A percentile compares a stretch with the other conserved stretches of the same genome.
These are phyloP conservation scores for Carex myosuroides DNA, from an alignment of 176 grass and related monocot species.

Conservation along the genomic window DNA sequence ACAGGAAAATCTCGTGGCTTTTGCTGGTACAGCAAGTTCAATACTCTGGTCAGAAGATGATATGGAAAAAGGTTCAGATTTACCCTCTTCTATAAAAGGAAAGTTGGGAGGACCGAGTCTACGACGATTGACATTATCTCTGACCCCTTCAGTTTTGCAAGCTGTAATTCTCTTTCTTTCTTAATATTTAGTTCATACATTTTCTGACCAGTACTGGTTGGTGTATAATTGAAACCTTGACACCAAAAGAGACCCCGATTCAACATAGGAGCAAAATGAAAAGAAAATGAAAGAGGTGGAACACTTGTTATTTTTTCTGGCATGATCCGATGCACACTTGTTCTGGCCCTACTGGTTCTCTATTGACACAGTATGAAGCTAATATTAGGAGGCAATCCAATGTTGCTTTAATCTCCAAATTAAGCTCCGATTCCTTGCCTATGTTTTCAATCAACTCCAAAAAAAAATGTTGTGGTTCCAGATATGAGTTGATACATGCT, in stretches of 20 bases:
- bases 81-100: conserved; percentile 82
- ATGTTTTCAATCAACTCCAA: too few species aligned
- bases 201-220: not conserved
- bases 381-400: not conserved
- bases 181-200: not conserved
- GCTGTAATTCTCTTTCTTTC: conserved; percentile 45
- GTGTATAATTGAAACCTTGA: not conserved
- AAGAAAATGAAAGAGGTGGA: not conserved
- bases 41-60: conserved; percentile 52
- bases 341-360: not conserved
- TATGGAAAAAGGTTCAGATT: conserved; percentile 34
- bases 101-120: conserved; percentile 87
- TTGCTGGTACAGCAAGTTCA: conserved; percentile 46
- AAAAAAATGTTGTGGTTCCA: not conserved
- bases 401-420: not conserved
- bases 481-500: too few species aligned
- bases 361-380: not conserved
- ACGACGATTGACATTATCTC: conserved; percentile 55
- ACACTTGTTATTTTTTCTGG: not conserved
- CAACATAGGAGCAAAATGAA: not conserved
- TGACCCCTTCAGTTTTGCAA: conserved; percentile 67
- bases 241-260: not conserved
- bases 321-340: not conserved
- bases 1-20: conserved; percentile 53
- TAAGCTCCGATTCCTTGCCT: not conserved